Evolutionary conservation across 768 basidiomycete species (phyloP).

Genomic region (Amanita molliuscula): DNA sequence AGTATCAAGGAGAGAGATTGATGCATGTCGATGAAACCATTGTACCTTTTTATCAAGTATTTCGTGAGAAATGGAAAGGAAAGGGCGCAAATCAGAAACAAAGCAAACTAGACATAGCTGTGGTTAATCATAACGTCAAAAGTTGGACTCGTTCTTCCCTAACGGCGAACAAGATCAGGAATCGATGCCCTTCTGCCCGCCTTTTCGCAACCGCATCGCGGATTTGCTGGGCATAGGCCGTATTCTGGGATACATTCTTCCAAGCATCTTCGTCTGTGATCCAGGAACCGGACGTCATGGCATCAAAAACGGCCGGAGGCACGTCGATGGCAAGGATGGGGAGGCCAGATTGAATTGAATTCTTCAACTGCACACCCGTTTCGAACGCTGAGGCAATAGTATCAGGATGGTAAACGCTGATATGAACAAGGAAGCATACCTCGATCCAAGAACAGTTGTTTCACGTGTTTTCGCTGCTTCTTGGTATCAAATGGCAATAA

Average conservation of each 20-base stretch:
- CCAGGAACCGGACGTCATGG: slow-evolving; percentile 49
- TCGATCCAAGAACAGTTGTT: slow-evolving; percentile 59
- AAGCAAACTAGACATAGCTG: background rate
- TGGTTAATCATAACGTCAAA: slow-evolving; percentile 26
- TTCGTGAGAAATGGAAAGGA: background rate
- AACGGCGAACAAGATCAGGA: slow-evolving; percentile 54
- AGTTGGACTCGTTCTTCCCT: slow-evolving; percentile 63
- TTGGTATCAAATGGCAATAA: slow-evolving; percentile 60
- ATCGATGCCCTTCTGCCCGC: slow-evolving; percentile 53
- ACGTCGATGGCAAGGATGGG: slow-evolving; percentile 72
- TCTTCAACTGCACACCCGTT: slow-evolving; percentile 44
- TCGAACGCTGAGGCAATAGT: slow-evolving; percentile 45
- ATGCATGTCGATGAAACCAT: background rate
- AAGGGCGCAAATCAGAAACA: background rate
- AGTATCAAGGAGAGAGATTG: background rate
- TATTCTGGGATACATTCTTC: slow-evolving; percentile 47
- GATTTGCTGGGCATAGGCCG: slow-evolving; percentile 56
- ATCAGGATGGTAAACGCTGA: background rate
- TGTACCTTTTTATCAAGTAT: background rate
- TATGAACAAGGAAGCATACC: slow-evolving; percentile 26
- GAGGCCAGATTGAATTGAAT: slow-evolving; percentile 46
- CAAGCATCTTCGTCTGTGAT: slow-evolving; percentile 68
- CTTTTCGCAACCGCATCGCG: slow-evolving; percentile 55
- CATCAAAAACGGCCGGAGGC: slow-evolving; percentile 46
- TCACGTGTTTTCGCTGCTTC: slow-evolving; percentile 65